Base-by-base conservation (phyloP, 208 protist genomes). In the Leishmania arabica region DNA sequence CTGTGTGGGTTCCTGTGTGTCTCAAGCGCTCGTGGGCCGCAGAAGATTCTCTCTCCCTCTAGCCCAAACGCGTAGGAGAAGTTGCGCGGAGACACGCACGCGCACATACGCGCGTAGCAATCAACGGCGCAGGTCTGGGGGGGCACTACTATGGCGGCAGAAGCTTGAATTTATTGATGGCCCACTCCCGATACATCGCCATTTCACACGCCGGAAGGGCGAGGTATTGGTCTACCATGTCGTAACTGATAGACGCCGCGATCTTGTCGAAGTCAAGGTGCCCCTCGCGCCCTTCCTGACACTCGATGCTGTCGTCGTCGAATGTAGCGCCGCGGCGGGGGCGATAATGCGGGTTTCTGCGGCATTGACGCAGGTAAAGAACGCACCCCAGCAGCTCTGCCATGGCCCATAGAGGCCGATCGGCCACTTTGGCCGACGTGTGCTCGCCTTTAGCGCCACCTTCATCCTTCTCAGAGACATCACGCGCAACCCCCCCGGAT, bases 161-260 rank as follows among this genome's bases (percentile, higher is more conserved):
- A 3, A 42, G 19, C 5, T 71, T 53, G 62, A 77, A 65, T 37
- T 74, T 77, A 31, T 78, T 31, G 17, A 70, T 77, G 21, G 75
- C 81, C 81, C 81, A 84, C 58, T 84, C 81, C 54, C 81, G 76
- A 64, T 80, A 84, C 81, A 84, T 84, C 34, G 81, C 81, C 4
- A 71, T 71, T 24, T 75, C 75, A 51, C 75, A 80, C 51, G 81
- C 66, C 3, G 81, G 73, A 47, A 80, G 81, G n/a, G 75, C 65
- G 42, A 84, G 34, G 47, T 72, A 84, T 7, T 73, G 45, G 69
- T 79, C 68, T 8, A 84, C 45, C 51, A 49, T 51, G 40, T 72
- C 54, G 45, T 47, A 72, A 47, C 31, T 71, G 64, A 71, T 58
- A n/a, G 47, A 42, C 15, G 58, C 37, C 40, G 58, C 75, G 58